These are phyloP conservation scores for Nigrograna mackinnonii DNA, from an alignment of 2,329 filamentous ascomycete genomes.

Conservation along the genomic window DNA sequence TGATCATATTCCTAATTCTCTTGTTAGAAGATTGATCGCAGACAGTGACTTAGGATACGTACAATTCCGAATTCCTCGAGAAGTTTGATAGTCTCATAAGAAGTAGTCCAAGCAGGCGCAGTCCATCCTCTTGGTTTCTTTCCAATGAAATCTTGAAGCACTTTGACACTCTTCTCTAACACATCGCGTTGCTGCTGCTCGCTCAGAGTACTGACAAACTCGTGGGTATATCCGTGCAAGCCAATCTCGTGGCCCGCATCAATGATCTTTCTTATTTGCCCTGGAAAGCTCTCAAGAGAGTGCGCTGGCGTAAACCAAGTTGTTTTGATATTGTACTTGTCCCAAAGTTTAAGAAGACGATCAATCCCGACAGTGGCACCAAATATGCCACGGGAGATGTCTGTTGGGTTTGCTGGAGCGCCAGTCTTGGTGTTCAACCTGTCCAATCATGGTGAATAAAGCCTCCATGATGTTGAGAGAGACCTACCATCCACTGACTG, in stretches of 20 bases:
- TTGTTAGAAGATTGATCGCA: not conserved
- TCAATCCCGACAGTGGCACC: constrained; percentile 46
- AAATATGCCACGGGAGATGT: constrained; percentile 44
- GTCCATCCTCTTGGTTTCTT: constrained; percentile 49
- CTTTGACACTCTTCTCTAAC: constrained; percentile 42
- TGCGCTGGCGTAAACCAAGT: constrained; percentile 49
- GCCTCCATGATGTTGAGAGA: too few species aligned
- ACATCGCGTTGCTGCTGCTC: constrained; percentile 50
- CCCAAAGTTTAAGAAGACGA: constrained; percentile 45
- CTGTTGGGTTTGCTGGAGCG: constrained; percentile 40
- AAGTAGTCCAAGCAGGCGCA: constrained; percentile 48
- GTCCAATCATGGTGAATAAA: too few species aligned
- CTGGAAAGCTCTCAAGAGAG: constrained; percentile 53
- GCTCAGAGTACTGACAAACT: constrained; percentile 35
- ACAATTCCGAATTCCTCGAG: constrained; percentile 47
- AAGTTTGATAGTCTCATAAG: constrained; percentile 40
- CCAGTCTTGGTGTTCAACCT: constrained; percentile 48
- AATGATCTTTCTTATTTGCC: constrained; percentile 49
- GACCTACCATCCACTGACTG: constrained; percentile 37
- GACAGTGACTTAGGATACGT: not conserved
- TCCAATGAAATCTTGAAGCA: constrained; percentile 42
- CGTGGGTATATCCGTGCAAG: constrained; percentile 46
- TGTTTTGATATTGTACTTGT: constrained; percentile 46
- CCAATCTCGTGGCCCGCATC: constrained; percentile 49
- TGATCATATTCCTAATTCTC: constrained; percentile 53